These are phyloP conservation scores for Didymella lethalis DNA, from an alignment of 2,329 filamentous ascomycete species.

Conservation along the genomic window DNA sequence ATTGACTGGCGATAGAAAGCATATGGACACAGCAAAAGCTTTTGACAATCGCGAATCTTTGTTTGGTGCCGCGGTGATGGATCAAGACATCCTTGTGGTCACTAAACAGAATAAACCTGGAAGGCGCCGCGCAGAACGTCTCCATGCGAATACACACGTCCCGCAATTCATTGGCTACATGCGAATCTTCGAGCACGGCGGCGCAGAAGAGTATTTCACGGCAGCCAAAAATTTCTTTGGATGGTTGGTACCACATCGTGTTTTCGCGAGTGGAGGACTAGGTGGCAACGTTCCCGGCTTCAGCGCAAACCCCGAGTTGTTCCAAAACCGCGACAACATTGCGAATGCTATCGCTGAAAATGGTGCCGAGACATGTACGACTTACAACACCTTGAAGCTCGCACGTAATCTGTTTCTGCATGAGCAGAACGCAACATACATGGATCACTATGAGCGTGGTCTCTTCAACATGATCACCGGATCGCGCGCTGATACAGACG, in stretches of 20 bases:
- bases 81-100: slow-evolving; percentile 9
- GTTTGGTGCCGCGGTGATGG: slow-evolving; percentile 2
- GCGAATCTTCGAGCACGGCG: slow-evolving; percentile 5
- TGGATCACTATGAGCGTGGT: slow-evolving; percentile 11
- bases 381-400: slow-evolving; percentile 12
- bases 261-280: slow-evolving; percentile 1
- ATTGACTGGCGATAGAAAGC: slow-evolving; percentile 7
- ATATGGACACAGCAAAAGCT: slow-evolving; percentile 5
- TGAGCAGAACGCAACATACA: slow-evolving; percentile 12
- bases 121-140: slow-evolving; percentile 7
- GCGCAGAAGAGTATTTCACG: slow-evolving; percentile 5
- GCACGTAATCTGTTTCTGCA: slow-evolving; percentile 11
- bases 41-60: slow-evolving; percentile 11
- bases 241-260: slow-evolving; percentile 8
- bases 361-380: slow-evolving; percentile 12
- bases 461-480: slow-evolving; percentile 12
- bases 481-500: slow-evolving; percentile 8
- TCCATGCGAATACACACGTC: slow-evolving; percentile 10
- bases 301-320: slow-evolving; percentile 8
- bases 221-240: slow-evolving; percentile 12
- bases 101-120: slow-evolving; percentile 5
- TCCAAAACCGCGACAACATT: slow-evolving; percentile 13
- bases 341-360: slow-evolving; percentile 8
- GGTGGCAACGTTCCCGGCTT: slow-evolving; percentile 10
- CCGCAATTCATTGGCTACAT: slow-evolving; percentile 8